Conservation (phyloP, 495 filamentous ascomycete species). For the Ramalina intermedia region DNA sequence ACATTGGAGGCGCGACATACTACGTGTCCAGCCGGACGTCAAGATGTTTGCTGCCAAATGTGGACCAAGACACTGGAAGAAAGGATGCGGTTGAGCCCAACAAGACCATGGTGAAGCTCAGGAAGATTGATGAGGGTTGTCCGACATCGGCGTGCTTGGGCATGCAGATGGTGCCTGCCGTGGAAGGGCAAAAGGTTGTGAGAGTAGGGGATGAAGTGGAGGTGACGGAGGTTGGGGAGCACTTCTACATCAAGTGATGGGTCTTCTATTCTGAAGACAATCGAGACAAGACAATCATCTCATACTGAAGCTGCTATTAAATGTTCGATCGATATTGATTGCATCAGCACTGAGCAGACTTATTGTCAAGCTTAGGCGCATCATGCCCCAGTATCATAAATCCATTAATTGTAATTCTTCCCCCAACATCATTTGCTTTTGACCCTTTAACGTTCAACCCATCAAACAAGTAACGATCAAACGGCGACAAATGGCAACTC, state of each 20-base stretch:
- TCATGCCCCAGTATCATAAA: no score
- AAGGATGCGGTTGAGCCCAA: conserved; percentile 62
- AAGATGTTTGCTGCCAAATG: conserved; percentile 74
- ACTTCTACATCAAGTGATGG: conserved; percentile 41
- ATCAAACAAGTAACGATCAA: no score
- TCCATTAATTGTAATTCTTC: no score
- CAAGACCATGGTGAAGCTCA: conserved; percentile 49
- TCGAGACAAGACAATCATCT: no score
- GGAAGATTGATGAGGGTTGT: conserved; percentile 62
- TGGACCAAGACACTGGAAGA: conserved; percentile 58
- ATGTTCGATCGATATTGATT: no score
- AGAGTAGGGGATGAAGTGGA: conserved; percentile 45
- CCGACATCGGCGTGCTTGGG: conserved; percentile 60
- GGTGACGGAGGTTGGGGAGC: conserved; percentile 46
- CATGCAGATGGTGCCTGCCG: conserved; percentile 64
- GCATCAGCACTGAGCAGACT: no score
- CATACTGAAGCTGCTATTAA: no score
- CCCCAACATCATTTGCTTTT: no score
- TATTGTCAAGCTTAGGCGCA: no score
- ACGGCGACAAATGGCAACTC: no score
- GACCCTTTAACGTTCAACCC: no score
- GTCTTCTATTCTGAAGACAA: no score
- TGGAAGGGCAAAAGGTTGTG: conserved; percentile 28
- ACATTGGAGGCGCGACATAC: conserved; percentile 35
- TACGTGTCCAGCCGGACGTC: conserved; percentile 59